Base-by-base conservation (phyloP, 306 rosid species). In the Malus orientalis region DNA sequence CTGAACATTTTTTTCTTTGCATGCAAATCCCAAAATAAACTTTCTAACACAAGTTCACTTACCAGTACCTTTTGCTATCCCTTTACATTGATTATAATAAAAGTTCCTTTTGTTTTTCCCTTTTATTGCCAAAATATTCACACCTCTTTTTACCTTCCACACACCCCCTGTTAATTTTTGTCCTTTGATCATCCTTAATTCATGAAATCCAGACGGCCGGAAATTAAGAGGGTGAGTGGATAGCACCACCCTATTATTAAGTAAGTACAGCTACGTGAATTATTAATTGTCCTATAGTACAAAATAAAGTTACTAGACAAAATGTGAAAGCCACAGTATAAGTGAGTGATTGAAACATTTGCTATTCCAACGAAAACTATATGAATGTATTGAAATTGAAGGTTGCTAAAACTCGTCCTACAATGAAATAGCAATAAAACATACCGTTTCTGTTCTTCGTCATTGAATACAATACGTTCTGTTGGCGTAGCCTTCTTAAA, bases 361-460 rank as follows among this genome's bases (percentile, higher is more conserved):
- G 54, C 54, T 70, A 49, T 47, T 38, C 42, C 6, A 49, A 70
- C 1, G 74, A 11, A 71, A 19, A 71, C 18, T 30, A 23, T 40
- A 61, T 29, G 22, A 2, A 22, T 5, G 11, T 9, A 38, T 4
- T 51, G 25, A 71, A 53, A 54, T 45, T 53, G 18, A 54, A 11
- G 1, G 57, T 20, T 54, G 30, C 13, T 30, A 20, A 32, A 53
- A 71, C 12, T 53, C 27, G 42, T 25, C 69, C 23, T 42, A 5
- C 18, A 60, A 42, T 58, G 58, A 74, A 60, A 66, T 22, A 59
- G 67, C 18, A 55, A 74, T 55, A 60, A 71, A 80, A 75, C 74
- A 76, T 89, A 92, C 99, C 97, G 84, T 69, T 97, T 89, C 63
- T 85, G 89, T 81, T 95, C 99, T 81, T 95, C 99, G 81, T 95